Evolutionary conservation across 192 early-diverging fungal genomes (phyloP).

Genomic region (Coemansia sp.): DNA sequence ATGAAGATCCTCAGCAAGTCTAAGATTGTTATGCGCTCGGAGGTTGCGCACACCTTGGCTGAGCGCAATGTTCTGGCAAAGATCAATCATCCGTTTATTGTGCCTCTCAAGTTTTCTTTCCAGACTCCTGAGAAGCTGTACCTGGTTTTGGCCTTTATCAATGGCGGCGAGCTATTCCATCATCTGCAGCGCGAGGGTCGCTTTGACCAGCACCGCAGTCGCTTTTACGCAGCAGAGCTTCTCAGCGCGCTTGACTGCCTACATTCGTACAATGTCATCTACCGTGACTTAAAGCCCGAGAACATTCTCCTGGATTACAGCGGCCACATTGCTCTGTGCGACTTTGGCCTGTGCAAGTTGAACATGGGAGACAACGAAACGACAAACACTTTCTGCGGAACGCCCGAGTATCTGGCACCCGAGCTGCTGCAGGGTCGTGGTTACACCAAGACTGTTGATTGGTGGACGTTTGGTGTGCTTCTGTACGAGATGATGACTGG

Average conservation of each 20-base stretch:
- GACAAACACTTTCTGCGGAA: constrained; percentile 95
- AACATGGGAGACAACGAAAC: constrained; percentile 92
- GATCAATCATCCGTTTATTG: constrained; percentile 91
- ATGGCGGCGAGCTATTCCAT: constrained; percentile 96
- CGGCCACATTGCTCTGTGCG: constrained; percentile 91
- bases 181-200: constrained; percentile 86
- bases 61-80: constrained; percentile 89
- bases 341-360: constrained; percentile 92
- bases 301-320: constrained; percentile 92
- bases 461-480: constrained; percentile 94
- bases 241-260: constrained; percentile 88
- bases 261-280: constrained; percentile 88
- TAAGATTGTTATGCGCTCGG: constrained; percentile 87
- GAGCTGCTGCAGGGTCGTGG: constrained; percentile 84
- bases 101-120: constrained; percentile 91
- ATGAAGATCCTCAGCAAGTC: constrained; percentile 95
- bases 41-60: constrained; percentile 92
- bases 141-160: constrained; percentile 91
- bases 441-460: constrained; percentile 93
- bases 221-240: constrained; percentile 94
- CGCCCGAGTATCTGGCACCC: constrained; percentile 96
- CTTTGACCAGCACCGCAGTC: constrained; percentile 83
- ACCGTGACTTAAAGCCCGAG: constrained; percentile 92
- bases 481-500: constrained; percentile 90
- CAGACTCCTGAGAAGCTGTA: constrained; percentile 94